Base-by-base conservation (phyloP, 139 green algal species). In the Chlorella sp. region DNA sequence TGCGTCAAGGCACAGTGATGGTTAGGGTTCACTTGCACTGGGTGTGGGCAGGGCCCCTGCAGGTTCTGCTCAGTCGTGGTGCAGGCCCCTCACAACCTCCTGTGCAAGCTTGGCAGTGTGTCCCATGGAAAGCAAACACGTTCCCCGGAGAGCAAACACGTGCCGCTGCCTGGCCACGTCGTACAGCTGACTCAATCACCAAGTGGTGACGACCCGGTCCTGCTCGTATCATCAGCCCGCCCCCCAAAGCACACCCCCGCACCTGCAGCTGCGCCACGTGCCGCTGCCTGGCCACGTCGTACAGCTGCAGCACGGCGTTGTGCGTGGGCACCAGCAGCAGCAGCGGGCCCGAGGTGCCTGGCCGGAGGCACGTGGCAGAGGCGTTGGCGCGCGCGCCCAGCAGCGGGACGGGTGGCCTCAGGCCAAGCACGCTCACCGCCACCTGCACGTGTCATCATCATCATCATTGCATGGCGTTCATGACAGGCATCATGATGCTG, bases 231-330 rank as follows among this genome's bases (percentile, higher is more conserved):
- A 6, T 3, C 5, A 5, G 29, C 29, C 31, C 5, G 5, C 29
- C 29, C 29, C 62, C 62, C 36, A 23, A 49, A 36, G n/a, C 24
- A 36, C 29, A 3, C 29, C 31, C 30, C 30, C 62, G 1, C 61
- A 92, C 82, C 77, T 92, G 88, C 51, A 92, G 24, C 20, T 76
- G 67, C 1, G 75, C 75, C 2, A 90, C 36, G 62, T 93, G 84
- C 23, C 76, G 60, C 55, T 91, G 81, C 2, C 71, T 55, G 3
- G 20, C 33, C 0, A 77, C 49, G 67, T 94, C 89, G 69, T 86
- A 94, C 17, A 91, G 84, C 70, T 94, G 89, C 76, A 94, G 74
- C 66, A 79, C 35, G 30, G 84, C 76, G 49, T 88, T 82, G 2
- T 75, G 60, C 17, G 51, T 76, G 2, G 88, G 79, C 70, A 95